Base-by-base conservation (phyloP, 2,329 filamentous ascomycete species). In the Colletotrichum plurivorum region DNA sequence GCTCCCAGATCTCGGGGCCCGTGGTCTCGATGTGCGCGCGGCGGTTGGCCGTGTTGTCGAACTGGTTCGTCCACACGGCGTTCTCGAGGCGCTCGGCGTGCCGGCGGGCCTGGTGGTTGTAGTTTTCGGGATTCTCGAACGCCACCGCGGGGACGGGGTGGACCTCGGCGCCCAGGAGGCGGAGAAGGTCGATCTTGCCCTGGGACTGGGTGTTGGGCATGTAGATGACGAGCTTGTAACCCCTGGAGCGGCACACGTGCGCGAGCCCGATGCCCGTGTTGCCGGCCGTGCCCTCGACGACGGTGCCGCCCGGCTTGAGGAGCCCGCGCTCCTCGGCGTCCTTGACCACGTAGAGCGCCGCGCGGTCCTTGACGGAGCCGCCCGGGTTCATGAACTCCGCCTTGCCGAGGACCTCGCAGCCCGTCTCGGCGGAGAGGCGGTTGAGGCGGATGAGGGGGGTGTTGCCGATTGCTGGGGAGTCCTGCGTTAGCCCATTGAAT, bases 131-230 rank as follows among this genome's bases (percentile, higher is more conserved):
- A 84, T 98, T 94, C 72, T 98, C 95, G 77, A 97, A 98, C 4
- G 96, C 92, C 16, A 98, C 96, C 8, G 95, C 96, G 16, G 96
- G 96, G 0, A 99, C 96, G 18, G 96, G 95, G 83, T 97, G 93
- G 41, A 99, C 96, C 81, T 98, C 95, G 27, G 96, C 96, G 73
- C 96, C 96, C 10, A 99, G 88, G 43, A 98, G 86, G 9, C 95
- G 89, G 72, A 99, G 85, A 61, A 99, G 88, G 80, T 98, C 96
- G 78, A 99, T 93, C 86, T 99, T 99, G 79, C 95, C 96, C 83
- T 97, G 95, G 20, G 95, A 97, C 84, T 98, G 96, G 56, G 95
- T 98, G 86, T 99, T 93, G 76, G 96, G 96, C 96, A 99, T 98
- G 89, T 98, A 99, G 79, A 99, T 99, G 78, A 98, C 95, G 58